Conservation (phyloP, 345 rosid species). For the Linum trigynum region DNA sequence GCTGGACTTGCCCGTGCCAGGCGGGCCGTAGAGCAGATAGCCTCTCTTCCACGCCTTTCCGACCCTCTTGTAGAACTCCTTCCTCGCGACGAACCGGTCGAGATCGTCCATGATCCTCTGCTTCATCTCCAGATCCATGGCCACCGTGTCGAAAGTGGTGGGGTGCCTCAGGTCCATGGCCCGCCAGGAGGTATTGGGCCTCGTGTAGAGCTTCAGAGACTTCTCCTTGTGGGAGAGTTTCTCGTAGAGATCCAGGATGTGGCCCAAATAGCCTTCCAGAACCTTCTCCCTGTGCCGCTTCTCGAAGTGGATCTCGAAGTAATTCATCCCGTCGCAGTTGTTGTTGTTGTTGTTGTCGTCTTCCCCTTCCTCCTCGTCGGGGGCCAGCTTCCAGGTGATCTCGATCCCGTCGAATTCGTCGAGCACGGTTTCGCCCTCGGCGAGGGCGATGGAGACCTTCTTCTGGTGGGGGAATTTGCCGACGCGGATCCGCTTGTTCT, state of each 20-base stretch:
- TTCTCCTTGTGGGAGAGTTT: background rate
- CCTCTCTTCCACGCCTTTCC: slow-evolving; percentile 1
- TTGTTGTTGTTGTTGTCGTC: no score
- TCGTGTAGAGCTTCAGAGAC: background rate
- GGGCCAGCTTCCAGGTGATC: no score
- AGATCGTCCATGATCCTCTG: background rate
- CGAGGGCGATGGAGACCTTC: no score
- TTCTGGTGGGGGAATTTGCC: no score
- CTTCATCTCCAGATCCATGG: background rate
- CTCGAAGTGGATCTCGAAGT: background rate
- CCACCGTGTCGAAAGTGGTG: background rate
- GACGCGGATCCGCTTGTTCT: no score
- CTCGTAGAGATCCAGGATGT: background rate
- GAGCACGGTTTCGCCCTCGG: no score
- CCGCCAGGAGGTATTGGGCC: background rate
- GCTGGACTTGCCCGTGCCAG: background rate
- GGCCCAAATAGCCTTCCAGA: background rate
- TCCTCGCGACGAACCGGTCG: background rate
- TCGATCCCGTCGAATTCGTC: no score
- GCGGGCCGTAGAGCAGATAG: background rate
- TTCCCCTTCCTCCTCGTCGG: no score
- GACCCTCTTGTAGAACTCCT: background rate
- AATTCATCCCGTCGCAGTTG: background rate
- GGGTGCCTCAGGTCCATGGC: background rate
- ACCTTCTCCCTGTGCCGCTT: background rate